These are phyloP conservation scores for Myxozyma melibiosi DNA, from an alignment of 805 yeast genomes.

Conservation along the genomic window DNA sequence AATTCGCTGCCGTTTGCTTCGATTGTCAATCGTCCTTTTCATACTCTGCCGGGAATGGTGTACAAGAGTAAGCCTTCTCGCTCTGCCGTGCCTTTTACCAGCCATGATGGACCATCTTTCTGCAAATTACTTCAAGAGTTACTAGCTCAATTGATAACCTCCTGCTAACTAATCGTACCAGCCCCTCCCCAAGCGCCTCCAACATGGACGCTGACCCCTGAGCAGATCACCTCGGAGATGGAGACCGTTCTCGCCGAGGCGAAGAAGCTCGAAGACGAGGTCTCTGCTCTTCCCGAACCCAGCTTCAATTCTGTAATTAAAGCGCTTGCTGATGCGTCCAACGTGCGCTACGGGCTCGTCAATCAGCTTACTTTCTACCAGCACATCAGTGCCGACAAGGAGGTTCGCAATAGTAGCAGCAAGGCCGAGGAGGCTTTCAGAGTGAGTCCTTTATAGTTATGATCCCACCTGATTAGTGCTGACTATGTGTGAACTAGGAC, in stretches of 20 bases:
- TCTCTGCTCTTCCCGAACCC: constrained; percentile 55
- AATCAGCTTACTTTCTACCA: constrained; percentile 68
- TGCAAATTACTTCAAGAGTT: neutral
- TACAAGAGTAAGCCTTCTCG: constrained; percentile 11
- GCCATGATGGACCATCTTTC: no score
- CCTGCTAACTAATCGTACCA: neutral
- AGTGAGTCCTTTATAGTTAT: no score
- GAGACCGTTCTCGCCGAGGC: constrained; percentile 50
- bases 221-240: constrained; percentile 49
- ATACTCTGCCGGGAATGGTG: constrained; percentile 20
- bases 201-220: constrained; percentile 63
- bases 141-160: neutral
- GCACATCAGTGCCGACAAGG: constrained; percentile 66
- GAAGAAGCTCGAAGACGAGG: constrained; percentile 52
- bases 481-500: constrained; percentile 50
- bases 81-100: no score
- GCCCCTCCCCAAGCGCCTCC: constrained; percentile 49
- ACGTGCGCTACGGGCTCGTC: constrained; percentile 49
- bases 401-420: constrained; percentile 70
- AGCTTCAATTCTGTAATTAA: constrained; percentile 58
- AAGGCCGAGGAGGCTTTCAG: constrained; percentile 54
- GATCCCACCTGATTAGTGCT: no score
- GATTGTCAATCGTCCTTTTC: constrained; percentile 17
- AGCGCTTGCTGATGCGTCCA: constrained; percentile 56
- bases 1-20: constrained; percentile 20